Evolutionary conservation across 2,329 filamentous ascomycete genomes (phyloP).

Genomic region (Fusarium sp.): DNA sequence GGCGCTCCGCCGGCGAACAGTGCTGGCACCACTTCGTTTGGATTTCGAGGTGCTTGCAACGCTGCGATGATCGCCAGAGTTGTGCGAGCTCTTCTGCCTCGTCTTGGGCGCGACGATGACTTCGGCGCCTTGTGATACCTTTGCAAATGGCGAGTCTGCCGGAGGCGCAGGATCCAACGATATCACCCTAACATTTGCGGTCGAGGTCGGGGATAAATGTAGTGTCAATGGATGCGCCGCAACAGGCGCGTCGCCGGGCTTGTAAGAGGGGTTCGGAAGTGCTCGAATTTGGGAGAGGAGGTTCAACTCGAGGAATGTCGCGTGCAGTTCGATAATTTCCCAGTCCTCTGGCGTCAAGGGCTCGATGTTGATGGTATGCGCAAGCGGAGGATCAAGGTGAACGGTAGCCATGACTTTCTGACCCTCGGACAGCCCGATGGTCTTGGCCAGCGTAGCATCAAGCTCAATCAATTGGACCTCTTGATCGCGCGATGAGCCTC

Average conservation of each 20-base stretch:
- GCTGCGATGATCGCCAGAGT: slow-evolving; percentile 82
- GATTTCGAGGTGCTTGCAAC: slow-evolving; percentile 85
- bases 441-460: slow-evolving; percentile 85
- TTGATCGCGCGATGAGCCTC: slow-evolving; percentile 77
- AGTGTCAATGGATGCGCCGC: slow-evolving; percentile 86
- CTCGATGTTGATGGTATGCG: slow-evolving; percentile 97
- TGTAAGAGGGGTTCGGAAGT: slow-evolving; percentile 86
- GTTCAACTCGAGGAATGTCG: slow-evolving; percentile 95
- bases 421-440: slow-evolving; percentile 84
- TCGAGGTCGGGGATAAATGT: slow-evolving; percentile 95
- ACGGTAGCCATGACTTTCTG: slow-evolving; percentile 81
- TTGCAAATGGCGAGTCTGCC: slow-evolving; percentile 83
- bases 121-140: slow-evolving; percentile 94
- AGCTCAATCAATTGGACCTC: slow-evolving; percentile 87
- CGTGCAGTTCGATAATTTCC: slow-evolving; percentile 99
- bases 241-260: slow-evolving; percentile 65
- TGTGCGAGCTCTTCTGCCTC: slow-evolving; percentile 77
- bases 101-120: slow-evolving; percentile 97
- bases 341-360: slow-evolving; percentile 95
- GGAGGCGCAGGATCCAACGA: slow-evolving; percentile 84
- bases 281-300: slow-evolving; percentile 93
- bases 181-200: slow-evolving; percentile 89
- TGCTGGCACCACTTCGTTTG: slow-evolving; percentile 84
- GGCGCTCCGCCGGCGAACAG: slow-evolving; percentile 68
- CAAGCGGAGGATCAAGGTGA: slow-evolving; percentile 91